Percentiles rank a stretch among this genome's conserved stretches.
These are phyloP conservation scores for Pseudogymnoascus sp. DNA, from an alignment of 2,329 filamentous ascomycete species.

Conservation along the genomic window DNA sequence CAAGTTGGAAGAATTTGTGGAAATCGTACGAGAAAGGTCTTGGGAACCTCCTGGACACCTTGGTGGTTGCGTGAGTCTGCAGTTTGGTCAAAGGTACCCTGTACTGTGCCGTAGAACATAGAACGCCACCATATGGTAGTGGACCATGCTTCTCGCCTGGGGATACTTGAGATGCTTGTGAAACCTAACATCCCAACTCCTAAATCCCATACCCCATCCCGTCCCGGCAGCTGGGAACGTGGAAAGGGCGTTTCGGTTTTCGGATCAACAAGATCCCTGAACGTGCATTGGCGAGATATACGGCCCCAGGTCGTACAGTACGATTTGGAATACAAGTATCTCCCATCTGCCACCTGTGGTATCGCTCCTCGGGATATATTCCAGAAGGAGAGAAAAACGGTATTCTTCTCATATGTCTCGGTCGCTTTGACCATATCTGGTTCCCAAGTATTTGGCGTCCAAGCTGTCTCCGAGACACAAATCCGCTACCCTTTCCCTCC, in stretches of 20 bases:
- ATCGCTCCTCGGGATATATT: neutral
- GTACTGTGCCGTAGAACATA: neutral
- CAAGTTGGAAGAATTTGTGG: neutral
- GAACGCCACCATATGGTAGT: neutral
- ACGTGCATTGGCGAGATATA: constrained; percentile 3
- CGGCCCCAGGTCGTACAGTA: neutral
- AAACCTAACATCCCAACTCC: neutral
- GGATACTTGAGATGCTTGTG: neutral
- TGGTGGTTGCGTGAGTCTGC: neutral
- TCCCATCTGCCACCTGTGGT: neutral
- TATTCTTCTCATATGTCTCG: neutral
- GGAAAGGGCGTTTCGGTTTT: neutral
- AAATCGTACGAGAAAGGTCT: neutral
- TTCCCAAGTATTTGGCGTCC: neutral
- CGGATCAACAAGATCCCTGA: neutral
- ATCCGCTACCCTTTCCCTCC: neutral
- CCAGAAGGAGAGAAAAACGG: neutral
- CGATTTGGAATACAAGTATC: neutral
- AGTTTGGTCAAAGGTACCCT: neutral
- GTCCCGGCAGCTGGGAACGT: constrained; percentile 1
- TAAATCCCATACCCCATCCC: neutral
- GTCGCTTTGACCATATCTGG: neutral
- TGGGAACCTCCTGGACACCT: neutral
- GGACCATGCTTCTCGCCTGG: neutral
- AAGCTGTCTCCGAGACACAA: neutral